Conservation (phyloP, 2,329 filamentous ascomycete species). For the Paracorniculantispora psalliotae region DNA sequence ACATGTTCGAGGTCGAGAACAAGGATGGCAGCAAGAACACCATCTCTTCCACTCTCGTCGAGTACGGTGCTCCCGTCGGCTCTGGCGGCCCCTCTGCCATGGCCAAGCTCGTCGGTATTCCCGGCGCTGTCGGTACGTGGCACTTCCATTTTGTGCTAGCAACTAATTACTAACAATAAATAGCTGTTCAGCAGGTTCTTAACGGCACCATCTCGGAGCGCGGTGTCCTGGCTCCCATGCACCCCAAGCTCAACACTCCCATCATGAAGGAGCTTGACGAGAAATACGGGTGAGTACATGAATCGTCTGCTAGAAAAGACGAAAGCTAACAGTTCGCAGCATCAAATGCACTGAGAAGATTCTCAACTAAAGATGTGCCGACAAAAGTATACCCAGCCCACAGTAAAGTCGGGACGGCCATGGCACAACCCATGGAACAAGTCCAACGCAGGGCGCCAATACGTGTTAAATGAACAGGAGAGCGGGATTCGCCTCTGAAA, state of each 20-base stretch:
- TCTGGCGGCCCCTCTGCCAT: constrained; percentile 77
- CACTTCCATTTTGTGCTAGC: background rate
- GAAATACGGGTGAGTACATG: constrained; percentile 51
- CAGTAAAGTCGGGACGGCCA: background rate
- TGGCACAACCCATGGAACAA: background rate
- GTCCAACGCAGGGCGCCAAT: background rate
- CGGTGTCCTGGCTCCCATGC: constrained; percentile 75
- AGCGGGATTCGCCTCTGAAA: background rate
- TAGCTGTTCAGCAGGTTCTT: constrained; percentile 74
- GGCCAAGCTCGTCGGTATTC: constrained; percentile 76
- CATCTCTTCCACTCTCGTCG: constrained; percentile 72
- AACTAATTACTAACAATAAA: constrained; percentile 32
- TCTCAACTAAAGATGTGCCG: background rate
- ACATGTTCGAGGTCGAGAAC: constrained; percentile 79
- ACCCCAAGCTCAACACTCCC: constrained; percentile 62
- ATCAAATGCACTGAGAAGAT: constrained; percentile 12
- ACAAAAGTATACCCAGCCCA: background rate
- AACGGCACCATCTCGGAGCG: constrained; percentile 67
- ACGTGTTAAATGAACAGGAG: background rate
- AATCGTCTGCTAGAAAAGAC: rapidly evolving
- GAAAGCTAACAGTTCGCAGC: background rate
- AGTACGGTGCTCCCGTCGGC: constrained; percentile 74
- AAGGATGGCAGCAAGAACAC: constrained; percentile 74
- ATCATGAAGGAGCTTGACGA: constrained; percentile 74
- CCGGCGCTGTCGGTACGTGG: constrained; percentile 36